Percentiles rank a stretch among this genome's conserved stretches.
These are phyloP conservation scores for Solanum aculeatissimum DNA, from an alignment of 305 asterid species.

Conservation along the genomic window DNA sequence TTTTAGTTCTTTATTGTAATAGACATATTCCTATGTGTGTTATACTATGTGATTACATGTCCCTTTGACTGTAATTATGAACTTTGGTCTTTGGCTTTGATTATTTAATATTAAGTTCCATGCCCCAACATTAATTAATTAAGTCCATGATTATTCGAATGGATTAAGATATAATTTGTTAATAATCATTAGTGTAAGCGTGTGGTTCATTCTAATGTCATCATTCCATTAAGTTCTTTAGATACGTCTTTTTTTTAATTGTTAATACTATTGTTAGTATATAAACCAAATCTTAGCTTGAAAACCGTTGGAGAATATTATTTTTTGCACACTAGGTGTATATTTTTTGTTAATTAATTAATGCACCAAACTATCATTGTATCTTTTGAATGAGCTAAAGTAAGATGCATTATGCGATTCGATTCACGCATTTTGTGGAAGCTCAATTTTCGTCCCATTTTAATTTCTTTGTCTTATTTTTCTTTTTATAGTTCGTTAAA, in stretches of 20 bases:
- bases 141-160: conserved; percentile 5
- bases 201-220: conserved; percentile 32
- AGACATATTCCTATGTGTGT: not conserved
- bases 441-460: not conserved
- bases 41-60: not conserved
- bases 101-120: conserved; percentile 36
- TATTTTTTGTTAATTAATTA: not conserved
- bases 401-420: not conserved
- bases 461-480: not conserved
- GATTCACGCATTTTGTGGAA: conserved; percentile 7
- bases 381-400: not conserved
- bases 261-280: conserved; percentile 1
- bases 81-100: conserved; percentile 15
- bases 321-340: not conserved
- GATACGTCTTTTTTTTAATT: not conserved
- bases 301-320: not conserved
- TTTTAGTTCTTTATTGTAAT: not conserved
- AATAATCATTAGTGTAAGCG: not conserved
- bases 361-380: not conserved
- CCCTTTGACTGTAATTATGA: conserved; percentile 29
- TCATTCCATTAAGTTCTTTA: conserved; percentile 25
- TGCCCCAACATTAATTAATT: conserved; percentile 8
- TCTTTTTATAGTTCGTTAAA: no score
- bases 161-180: conserved; percentile 2
- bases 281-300: conserved; percentile 19